Evolutionary conservation across 2,329 filamentous ascomycete species (phyloP).

Genomic region (Alternaria hordeiaustralica): DNA sequence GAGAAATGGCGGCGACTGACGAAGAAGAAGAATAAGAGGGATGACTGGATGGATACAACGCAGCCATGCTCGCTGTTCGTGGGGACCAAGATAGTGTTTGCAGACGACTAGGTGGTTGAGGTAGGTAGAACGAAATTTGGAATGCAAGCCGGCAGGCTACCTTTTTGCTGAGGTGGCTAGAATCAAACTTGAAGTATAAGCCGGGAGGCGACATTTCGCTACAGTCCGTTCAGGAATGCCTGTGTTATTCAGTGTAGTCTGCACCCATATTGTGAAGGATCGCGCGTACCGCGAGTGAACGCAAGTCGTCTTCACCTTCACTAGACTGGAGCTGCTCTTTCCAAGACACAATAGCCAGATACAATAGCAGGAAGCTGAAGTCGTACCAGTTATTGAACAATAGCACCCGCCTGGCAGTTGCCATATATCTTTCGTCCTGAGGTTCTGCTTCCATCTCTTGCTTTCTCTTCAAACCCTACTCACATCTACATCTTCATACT

Average conservation of each 20-base stretch:
- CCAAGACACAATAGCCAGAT: neutral
- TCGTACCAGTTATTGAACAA: neutral
- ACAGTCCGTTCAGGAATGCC: too few species aligned
- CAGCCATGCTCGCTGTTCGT: neutral
- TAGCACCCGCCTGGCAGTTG: neutral
- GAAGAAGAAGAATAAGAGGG: constrained; percentile 2
- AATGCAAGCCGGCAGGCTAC: neutral
- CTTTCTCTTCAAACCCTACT: neutral
- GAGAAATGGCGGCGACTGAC: constrained; percentile 12
- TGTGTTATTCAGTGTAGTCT: neutral
- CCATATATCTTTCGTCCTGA: neutral
- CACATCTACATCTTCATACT: neutral
- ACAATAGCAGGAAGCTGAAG: neutral
- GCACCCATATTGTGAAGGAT: neutral
- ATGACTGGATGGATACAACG: neutral
- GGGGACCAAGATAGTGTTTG: constrained; percentile 9
- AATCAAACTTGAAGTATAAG: neutral
- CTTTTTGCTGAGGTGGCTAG: neutral
- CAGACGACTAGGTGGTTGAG: neutral
- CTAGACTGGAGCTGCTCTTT: neutral
- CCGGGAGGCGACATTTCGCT: neutral
- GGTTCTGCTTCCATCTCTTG: neutral
- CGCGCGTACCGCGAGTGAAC: neutral
- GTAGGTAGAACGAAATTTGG: neutral
- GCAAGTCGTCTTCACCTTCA: neutral